Conservation (phyloP, 345 rosid genomes). For the Psidium guajava region DNA sequence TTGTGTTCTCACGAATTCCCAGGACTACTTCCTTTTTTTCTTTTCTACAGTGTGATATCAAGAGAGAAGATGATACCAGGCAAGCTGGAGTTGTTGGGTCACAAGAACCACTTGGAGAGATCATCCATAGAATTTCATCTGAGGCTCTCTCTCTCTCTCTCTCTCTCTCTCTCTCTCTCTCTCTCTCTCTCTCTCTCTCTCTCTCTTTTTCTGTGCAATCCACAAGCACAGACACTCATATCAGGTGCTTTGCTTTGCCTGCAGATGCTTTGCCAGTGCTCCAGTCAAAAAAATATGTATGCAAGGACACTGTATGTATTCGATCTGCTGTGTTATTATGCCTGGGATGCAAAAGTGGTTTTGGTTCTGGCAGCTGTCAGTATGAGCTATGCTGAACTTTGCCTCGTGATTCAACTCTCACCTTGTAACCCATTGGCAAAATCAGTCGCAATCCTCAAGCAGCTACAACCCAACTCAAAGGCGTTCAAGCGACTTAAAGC, state of each 20-base stretch:
- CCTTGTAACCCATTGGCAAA: conserved; percentile 39
- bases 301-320: conserved; percentile 40
- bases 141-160: not conserved
- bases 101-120: conserved; percentile 29
- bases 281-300: conserved; percentile 24
- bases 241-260: conserved; percentile 2
- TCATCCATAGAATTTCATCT: conserved; percentile 18
- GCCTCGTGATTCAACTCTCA: conserved; percentile 38
- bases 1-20: not conserved
- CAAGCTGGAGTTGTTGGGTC: conserved; percentile 31
- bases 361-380: conserved; percentile 63
- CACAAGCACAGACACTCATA: not conserved
- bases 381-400: conserved; percentile 44
- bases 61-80: conserved; percentile 5
- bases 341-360: conserved; percentile 70
- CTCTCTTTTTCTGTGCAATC: not conserved
- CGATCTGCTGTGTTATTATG: conserved; percentile 42
- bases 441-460: conserved; percentile 46
- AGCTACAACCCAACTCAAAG: conserved; percentile 27
- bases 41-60: conserved; percentile 6
- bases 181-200: not conserved
- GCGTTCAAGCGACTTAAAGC: conserved; percentile 39
- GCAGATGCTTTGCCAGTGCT: conserved; percentile 43
- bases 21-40: not conserved
- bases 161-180: not conserved